Base-by-base conservation (phyloP, 768 basidiomycete species). In the Naematelia encephala region DNA sequence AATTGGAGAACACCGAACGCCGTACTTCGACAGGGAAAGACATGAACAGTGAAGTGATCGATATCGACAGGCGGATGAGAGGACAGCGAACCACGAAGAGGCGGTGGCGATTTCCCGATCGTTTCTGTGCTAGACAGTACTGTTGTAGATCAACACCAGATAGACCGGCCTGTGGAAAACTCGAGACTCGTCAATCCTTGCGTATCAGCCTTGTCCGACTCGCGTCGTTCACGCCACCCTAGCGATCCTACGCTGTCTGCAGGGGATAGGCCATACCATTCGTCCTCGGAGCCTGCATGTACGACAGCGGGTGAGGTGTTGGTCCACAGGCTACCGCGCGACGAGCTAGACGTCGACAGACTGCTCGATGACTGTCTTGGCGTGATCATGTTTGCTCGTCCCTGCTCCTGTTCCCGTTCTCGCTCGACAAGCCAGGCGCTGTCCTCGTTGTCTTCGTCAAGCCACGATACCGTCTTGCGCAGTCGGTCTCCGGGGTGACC, bases 111-210 rank as follows among this genome's bases (percentile, higher is more conserved):
- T n/a, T n/a, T n/a, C n/a, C n/a, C n/a, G n/a, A n/a, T n/a, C n/a
- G n/a, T n/a, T n/a, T n/a, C n/a, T n/a, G n/a, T n/a, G n/a, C n/a
- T n/a, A n/a, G n/a, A n/a, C n/a, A n/a, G n/a, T n/a, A 16, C 34
- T 16, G 8, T 39, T 16, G 16, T 8, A 8, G 8, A 8, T 39
- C 34, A 39, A 16, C 34, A 52, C 51, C 51, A 52, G 10, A 52
- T 52, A 10, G 51, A 52, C 34, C 34, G 27, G 29, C 51, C 51
- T 23, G 29, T 34, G 13, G 51, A 52, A 52, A 52, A 52, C 25
- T 52, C 51, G 25, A 52, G 34, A 8, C 26, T 52, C 51, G 26
- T 23, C 19, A 39, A 16, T 8, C 34, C 34, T 39, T 39, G 34
- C 8, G 34, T 39, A 16, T 39, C 34, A 8, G 34, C 34, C 34